Evolutionary conservation across 2,329 filamentous ascomycete species (phyloP), one percentile per base, ranked within the genome.

Genomic region (Fusarium camptoceras): DNA sequence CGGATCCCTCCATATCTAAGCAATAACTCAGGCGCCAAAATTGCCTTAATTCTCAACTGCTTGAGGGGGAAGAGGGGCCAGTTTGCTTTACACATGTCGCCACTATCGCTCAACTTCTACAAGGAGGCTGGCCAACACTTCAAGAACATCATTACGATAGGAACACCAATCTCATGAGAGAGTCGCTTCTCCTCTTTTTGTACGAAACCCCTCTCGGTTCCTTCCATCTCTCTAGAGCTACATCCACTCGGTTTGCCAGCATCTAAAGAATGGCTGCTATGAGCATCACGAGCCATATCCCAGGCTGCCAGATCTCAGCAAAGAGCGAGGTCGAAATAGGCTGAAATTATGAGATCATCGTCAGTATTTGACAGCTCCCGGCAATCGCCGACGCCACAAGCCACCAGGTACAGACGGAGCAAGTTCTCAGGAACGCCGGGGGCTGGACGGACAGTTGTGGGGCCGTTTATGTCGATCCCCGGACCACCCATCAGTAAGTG

Each of bases 401-500:
- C 37, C 28, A 28, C 34, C 39, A 34, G 24, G 2, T 49, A 16
- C 20, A 8, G 12, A 51, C n/a, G 50, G 9, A 57, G 14, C 53
- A 51, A 14, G 48, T 53, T 8, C 27, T 30, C 9, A 47, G 28
- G 34, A 43, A 30, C 15, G 27, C 31, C 63, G 47, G 49, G 8
- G 51, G 53, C 37, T 55, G 49, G 49, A 46, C 24, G 49, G 49
- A 30, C 46, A 49, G 41, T 18, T 63, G 57, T 67, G 68, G 61
- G 50, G 61, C 61, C 30, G 61, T 42, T 31, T 16, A 30, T 46
- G 48, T 61, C 54, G 61, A 59, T 53, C 46, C 6, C 51, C 37
- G 34, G 31, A 25, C 61, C 69, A 51, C 31, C 39, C 28, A 15
- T 41, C 61, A 37, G 37, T 67, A 42, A 71, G 37, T 72, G 60